phyloP scores from a whole-genome alignment of 352 stramenopile species.

The Phytophthora hibernalis region DNA sequence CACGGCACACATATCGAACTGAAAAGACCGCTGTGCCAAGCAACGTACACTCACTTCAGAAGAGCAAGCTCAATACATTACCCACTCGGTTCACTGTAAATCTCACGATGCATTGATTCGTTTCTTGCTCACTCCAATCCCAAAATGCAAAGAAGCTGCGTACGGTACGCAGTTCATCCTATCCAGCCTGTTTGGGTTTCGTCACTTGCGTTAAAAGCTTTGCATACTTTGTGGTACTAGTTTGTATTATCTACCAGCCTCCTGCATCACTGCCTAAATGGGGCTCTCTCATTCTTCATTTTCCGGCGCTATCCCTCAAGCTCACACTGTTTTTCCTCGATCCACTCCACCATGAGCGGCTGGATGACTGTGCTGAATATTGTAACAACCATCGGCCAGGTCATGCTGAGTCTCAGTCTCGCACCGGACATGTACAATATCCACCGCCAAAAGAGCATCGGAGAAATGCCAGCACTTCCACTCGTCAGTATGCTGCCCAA shows the following conservation, averaged over 20 bases:
- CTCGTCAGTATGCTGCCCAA: constrained; percentile 28
- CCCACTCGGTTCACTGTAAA: too few species aligned
- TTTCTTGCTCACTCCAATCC: background rate
- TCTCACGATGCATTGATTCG: too few species aligned
- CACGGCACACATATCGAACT: background rate
- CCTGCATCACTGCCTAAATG: background rate
- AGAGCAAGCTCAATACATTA: too few species aligned
- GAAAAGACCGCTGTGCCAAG: background rate
- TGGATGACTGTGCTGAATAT: constrained; percentile 25
- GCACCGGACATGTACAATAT: constrained; percentile 27
- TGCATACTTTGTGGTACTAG: background rate
- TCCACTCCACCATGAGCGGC: constrained; percentile 12
- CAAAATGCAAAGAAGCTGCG: constrained; percentile 8
- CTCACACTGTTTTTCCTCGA: background rate
- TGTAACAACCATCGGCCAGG: constrained; percentile 22
- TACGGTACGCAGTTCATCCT: constrained; percentile 18
- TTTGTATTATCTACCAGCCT: too few species aligned
- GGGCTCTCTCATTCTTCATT: constrained; percentile 11
- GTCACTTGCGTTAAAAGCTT: background rate
- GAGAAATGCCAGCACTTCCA: constrained; percentile 21
- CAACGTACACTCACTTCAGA: too few species aligned
- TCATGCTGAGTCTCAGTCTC: constrained; percentile 30
- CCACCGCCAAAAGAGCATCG: constrained; percentile 21
- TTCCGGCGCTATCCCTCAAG: background rate
- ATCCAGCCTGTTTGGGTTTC: constrained; percentile 25